These are phyloP conservation scores for Mucor ambiguus DNA, from an alignment of 371 early-diverging fungal genomes.

Conservation along the genomic window DNA sequence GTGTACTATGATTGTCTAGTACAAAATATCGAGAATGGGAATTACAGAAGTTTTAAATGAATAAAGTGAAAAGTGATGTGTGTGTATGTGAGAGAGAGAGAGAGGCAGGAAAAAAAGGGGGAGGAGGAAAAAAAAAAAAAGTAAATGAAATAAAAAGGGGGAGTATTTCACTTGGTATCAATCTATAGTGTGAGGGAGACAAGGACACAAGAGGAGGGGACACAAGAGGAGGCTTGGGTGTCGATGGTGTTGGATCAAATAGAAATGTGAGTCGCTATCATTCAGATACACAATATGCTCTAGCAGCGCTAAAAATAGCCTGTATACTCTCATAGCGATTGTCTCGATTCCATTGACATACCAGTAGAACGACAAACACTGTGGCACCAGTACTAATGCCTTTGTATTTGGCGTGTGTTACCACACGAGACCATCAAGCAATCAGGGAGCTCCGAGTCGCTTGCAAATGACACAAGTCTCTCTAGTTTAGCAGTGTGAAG, in stretches of 20 bases:
- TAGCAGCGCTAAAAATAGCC: not conserved
- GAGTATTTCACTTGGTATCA: not conserved
- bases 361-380: too few relatives aligned
- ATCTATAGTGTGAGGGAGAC: not conserved
- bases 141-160: not conserved
- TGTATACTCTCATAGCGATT: not conserved
- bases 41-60: not conserved
- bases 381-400: too few relatives aligned
- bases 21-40: not conserved
- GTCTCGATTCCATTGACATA: too few relatives aligned
- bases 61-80: not conserved
- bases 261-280: not conserved
- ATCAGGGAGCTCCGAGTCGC: too few relatives aligned
- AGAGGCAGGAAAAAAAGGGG: not conserved
- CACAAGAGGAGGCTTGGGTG: constrained; percentile 1
- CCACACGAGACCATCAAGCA: too few relatives aligned
- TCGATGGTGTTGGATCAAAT: not conserved
- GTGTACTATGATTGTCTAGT: not conserved
- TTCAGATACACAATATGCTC: not conserved
- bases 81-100: not conserved
- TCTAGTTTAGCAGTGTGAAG: too few relatives aligned
- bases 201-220: not conserved
- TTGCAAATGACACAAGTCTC: too few relatives aligned
- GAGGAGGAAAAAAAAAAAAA: not conserved
- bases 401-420: too few relatives aligned